These are phyloP conservation scores for Raphanus raphanistrum DNA, from an alignment of 345 rosid species.

Conservation along the genomic window DNA sequence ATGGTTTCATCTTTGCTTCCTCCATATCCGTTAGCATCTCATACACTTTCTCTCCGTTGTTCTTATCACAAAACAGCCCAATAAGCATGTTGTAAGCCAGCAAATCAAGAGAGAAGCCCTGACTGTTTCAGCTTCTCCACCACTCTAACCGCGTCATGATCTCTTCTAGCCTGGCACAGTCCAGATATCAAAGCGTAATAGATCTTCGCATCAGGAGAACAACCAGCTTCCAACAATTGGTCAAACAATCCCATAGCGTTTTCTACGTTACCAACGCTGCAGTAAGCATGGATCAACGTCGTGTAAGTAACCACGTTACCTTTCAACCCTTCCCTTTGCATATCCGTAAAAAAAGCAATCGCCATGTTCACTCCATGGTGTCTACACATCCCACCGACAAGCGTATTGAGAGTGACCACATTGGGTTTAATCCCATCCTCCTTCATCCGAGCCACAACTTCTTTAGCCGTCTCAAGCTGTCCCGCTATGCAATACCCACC, in stretches of 20 bases:
- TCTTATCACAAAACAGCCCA: slow-evolving; percentile 58
- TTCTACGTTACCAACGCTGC: slow-evolving; percentile 57
- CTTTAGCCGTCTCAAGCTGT: slow-evolving; percentile 55
- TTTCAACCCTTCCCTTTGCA: slow-evolving; percentile 54
- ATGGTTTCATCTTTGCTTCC: slow-evolving; percentile 49
- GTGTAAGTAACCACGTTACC: slow-evolving; percentile 55
- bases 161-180: slow-evolving; percentile 60
- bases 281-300: slow-evolving; percentile 60
- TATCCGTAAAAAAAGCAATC: slow-evolving; percentile 49
- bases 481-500: slow-evolving; percentile 71
- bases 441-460: slow-evolving; percentile 62
- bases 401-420: slow-evolving; percentile 54
- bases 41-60: slow-evolving; percentile 52
- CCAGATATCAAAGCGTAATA: slow-evolving; percentile 67
- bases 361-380: slow-evolving; percentile 60
- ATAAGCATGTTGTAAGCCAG: slow-evolving; percentile 67
- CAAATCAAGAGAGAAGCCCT: slow-evolving; percentile 58
- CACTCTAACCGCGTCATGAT: slow-evolving; percentile 52
- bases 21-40: slow-evolving; percentile 68
- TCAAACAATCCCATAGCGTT: slow-evolving; percentile 59
- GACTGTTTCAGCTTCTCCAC: slow-evolving; percentile 51
- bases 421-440: slow-evolving; percentile 51
- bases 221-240: slow-evolving; percentile 50
- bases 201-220: slow-evolving; percentile 57
- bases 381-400: slow-evolving; percentile 75